Evolutionary conservation across 306 rosid species (phyloP).

Genomic region (Acmispon strigosus): DNA sequence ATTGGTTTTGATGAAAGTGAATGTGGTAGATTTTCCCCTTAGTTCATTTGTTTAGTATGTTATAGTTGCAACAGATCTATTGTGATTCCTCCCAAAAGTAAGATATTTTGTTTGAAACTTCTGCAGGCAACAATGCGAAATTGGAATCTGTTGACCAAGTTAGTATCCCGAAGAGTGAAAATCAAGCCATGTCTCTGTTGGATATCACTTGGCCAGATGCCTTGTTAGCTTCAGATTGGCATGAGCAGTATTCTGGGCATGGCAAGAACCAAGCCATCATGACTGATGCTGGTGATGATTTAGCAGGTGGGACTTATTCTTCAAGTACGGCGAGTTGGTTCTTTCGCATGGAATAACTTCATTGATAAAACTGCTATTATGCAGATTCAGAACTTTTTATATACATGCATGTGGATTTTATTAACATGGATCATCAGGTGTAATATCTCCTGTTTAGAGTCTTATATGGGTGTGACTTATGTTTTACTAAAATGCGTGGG

Average conservation of each 20-base stretch:
- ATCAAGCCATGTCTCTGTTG: slow-evolving; percentile 16
- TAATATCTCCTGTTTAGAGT: slow-evolving; percentile 1
- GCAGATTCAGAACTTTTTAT: slow-evolving; percentile 24
- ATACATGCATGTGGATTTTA: slow-evolving; percentile 15
- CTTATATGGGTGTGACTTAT: slow-evolving; percentile 4
- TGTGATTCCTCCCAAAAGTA: background rate
- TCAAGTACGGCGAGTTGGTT: slow-evolving; percentile 35
- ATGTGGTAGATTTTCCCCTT: background rate
- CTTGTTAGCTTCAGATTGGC: slow-evolving; percentile 53
- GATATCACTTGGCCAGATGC: slow-evolving; percentile 48
- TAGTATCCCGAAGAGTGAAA: slow-evolving; percentile 36
- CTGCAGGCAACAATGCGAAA: slow-evolving; percentile 52
- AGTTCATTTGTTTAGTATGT: background rate
- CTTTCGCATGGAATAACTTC: slow-evolving; percentile 47
- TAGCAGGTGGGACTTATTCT: slow-evolving; percentile 34
- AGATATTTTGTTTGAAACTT: slow-evolving; percentile 10
- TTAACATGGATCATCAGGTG: slow-evolving; percentile 12
- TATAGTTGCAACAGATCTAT: background rate
- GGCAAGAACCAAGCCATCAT: slow-evolving; percentile 21
- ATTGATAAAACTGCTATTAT: slow-evolving; percentile 27
- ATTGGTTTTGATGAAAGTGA: background rate
- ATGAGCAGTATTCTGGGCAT: slow-evolving; percentile 34
- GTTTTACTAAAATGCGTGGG: background rate
- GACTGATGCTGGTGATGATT: slow-evolving; percentile 41
- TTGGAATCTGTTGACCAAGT: slow-evolving; percentile 42